Base-by-base conservation (phyloP, 345 rosid species). In the Citrus medica region DNA sequence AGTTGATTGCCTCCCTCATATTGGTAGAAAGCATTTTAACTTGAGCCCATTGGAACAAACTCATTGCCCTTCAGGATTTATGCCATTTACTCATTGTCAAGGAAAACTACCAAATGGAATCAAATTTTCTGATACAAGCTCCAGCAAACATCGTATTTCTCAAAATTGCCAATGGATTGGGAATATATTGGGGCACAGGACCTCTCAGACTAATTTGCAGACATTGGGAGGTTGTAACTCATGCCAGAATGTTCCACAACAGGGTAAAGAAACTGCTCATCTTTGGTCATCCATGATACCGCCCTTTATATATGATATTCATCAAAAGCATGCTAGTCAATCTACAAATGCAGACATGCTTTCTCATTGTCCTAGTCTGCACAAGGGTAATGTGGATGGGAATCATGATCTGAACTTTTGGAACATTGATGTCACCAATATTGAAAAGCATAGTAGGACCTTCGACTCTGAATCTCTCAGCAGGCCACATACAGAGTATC, bases 251-350 rank as follows among this genome's bases (percentile, higher is more conserved):
- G 82, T 75, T 71, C 84, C 88, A 24, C 87, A 69, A 51, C 89
- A 84, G 69, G 81, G 81, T 78, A 84, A 85, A 81, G 95, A 88
- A 81, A 80, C 86, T 66, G 69, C 83, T 81, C 86, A 65, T 75
- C 80, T 78, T 25, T 89, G 92, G 87, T 60, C 93, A 69, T 76
- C 95, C 78, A 37, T 79, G 82, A 71, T 85, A 46, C 82, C 92
- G 78, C 89, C 92, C 51, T 81, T 83, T 81, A 58, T 84, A 8
- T 82, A 82, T 78, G 76, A 55, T 69, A 78, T 86, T 70, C 79
- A 88, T 32, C 87, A 75, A 25, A 87, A 80, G 61, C 71, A 73
- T 71, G 69, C 64, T 17, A 80, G 82, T 75, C 88, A 69, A 71
- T 60, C 91, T 76, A 69, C 86, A 65, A 88, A 72, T 63, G 37